Conservation (phyloP, 257 asterid genomes). For the Solanum chiquidenum region DNA sequence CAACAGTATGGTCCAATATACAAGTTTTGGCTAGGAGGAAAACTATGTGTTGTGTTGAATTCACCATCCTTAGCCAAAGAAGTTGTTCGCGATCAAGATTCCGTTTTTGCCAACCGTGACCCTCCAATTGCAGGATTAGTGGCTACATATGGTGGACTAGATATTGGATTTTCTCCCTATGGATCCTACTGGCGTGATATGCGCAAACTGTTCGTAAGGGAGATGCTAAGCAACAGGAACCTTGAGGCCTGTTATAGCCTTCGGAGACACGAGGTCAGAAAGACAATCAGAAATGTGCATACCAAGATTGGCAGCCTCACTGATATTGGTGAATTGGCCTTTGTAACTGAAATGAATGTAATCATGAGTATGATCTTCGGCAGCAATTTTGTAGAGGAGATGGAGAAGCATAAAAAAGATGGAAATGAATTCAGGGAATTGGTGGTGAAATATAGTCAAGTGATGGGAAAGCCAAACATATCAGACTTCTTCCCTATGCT, state of each 20-base stretch:
- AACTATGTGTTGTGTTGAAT: constrained; percentile 12
- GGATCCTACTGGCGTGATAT: constrained; percentile 25
- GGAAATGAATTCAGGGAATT: constrained; percentile 17
- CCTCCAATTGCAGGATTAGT: background rate
- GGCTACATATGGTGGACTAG: constrained; percentile 14
- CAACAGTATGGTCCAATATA: constrained; percentile 18
- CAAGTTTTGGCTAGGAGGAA: constrained; percentile 23
- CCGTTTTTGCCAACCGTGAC: constrained; percentile 21
- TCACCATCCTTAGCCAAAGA: constrained; percentile 21
- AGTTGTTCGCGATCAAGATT: constrained; percentile 32
- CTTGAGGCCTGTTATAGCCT: constrained; percentile 18
- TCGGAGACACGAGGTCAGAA: constrained; percentile 16
- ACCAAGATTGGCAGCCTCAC: background rate
- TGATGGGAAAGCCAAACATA: constrained; percentile 22
- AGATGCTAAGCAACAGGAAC: constrained; percentile 18
- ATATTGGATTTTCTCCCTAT: constrained; percentile 15
- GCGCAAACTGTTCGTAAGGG: constrained; percentile 25
- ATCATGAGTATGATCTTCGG: constrained; percentile 33
- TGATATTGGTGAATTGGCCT: constrained; percentile 15
- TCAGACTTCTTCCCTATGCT: constrained; percentile 36
- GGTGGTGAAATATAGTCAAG: background rate
- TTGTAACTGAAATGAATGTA: constrained; percentile 8
- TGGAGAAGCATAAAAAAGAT: background rate
- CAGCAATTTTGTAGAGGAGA: background rate
- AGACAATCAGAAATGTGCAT: constrained; percentile 6